Percentiles rank a stretch among this genome's conserved stretches.
Evolutionary conservation across 179 eudicot species (phyloP).

Genomic region (Drosera spatulata): DNA sequence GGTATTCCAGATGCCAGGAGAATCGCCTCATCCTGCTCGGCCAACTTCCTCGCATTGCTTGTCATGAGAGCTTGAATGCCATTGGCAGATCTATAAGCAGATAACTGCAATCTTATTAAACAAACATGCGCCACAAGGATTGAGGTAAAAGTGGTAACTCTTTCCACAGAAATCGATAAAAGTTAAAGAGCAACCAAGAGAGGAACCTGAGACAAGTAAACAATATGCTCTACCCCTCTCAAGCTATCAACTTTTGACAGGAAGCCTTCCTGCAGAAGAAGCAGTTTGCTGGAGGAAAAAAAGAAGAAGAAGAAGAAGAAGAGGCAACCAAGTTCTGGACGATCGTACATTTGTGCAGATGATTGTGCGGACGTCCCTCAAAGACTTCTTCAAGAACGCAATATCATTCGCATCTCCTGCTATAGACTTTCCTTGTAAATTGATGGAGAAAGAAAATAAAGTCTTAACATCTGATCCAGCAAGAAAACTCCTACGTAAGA

Average conservation of each 20-base stretch:
- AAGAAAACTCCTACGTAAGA: background rate
- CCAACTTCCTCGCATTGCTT: constrained; percentile 54
- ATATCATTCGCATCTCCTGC: constrained; percentile 52
- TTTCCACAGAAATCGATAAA: background rate
- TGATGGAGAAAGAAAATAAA: background rate
- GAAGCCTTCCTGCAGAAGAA: constrained; percentile 64
- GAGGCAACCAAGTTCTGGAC: no score
- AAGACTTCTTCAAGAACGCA: constrained; percentile 51
- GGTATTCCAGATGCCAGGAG: constrained; percentile 55
- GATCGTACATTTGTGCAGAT: constrained; percentile 72
- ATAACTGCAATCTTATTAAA: constrained; percentile 73
- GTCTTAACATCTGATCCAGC: background rate
- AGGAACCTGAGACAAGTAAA: constrained; percentile 77
- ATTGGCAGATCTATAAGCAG: constrained; percentile 68
- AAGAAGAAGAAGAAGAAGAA: no score
- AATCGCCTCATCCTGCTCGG: constrained; percentile 66
- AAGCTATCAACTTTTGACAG: constrained; percentile 46
- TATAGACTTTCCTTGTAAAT: constrained; percentile 32
- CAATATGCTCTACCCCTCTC: constrained; percentile 63
- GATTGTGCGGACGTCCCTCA: constrained; percentile 68
- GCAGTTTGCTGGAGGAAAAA: background rate
- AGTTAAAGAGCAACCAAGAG: constrained; percentile 1
- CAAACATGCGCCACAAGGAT: constrained; percentile 11
- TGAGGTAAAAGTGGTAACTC: background rate
- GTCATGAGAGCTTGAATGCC: constrained; percentile 82